Base-by-base conservation (phyloP, 306 rosid species). In the Rubus idaeus region DNA sequence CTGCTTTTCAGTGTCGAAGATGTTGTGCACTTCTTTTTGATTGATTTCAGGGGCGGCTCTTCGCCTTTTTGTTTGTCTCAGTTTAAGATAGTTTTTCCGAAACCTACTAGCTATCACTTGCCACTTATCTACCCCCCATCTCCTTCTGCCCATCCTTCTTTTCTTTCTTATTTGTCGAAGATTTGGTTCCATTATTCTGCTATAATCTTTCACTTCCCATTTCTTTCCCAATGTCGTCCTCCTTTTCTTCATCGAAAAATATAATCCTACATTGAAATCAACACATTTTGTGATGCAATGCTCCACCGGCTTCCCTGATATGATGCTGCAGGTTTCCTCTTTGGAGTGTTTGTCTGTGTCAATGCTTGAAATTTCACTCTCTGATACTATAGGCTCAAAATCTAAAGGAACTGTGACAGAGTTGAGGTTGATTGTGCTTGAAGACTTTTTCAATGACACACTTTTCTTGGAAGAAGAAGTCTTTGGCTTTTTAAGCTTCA, bases 101-200 rank as follows among this genome's bases (percentile, higher is more conserved):
- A 71, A 71, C 17, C 52, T 10, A 11, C 10, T 53, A 3, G 52
- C 66, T n/a, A 20, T n/a, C 0, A 1, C 6, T 2, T 30, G 17
- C 76, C 52, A 55, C 20, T 0, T 4, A 1, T 4, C 35, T 71
- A 18, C 18, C 2, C 35, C 4, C 51, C 50, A 3, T 41, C 65
- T 40, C 40, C 20, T 62, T 1, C 1, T 6, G 9, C 5, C 9
- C 7, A 1, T 6, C 57, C 84, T 87, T 23, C n/a, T 80, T 18
- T 50, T 78, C 82, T 49, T 76, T 6, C 77, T 76, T 21, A 8
- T 20, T 0, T 1, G 16, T 41, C 79, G 82, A 51, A 86, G 70
- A 11, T 69, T 57, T 21, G 14, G 45, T n/a, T 75, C 49, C 45
- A 71, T 1, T 55, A n/a, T 30, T 52, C 23, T 79, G 39, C 56